A percentile compares a stretch with the other conserved stretches of the same genome.
Conservation (phyloP, 441 rosid species). For the Mallotus repandus region DNA sequence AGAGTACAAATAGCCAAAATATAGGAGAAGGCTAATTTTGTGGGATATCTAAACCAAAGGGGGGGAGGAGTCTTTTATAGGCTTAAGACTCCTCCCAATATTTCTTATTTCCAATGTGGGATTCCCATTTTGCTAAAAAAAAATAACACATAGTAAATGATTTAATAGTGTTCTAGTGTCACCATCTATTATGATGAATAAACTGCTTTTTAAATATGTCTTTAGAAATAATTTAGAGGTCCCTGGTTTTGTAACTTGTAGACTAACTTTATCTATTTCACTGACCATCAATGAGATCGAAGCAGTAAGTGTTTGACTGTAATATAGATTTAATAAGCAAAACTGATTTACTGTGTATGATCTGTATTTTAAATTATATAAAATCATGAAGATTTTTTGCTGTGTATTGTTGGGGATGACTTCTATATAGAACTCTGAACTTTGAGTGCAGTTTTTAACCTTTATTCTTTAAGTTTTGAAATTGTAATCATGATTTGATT, state of each 20-base stretch:
- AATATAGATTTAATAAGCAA: not conserved
- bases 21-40: too few relatives aligned
- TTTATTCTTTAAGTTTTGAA: constrained; percentile 1
- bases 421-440: not conserved
- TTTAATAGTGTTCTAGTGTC: not conserved
- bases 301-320: not conserved
- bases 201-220: not conserved
- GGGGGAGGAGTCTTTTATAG: too few relatives aligned
- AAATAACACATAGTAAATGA: not conserved
- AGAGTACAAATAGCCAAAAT: too few relatives aligned
- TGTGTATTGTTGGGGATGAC: not conserved
- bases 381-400: not conserved
- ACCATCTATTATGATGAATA: not conserved
- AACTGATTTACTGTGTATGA: not conserved
- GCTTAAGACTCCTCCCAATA: too few relatives aligned
- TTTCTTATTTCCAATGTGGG: too few relatives aligned
- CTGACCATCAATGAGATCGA: not conserved
- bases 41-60: too few relatives aligned
- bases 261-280: not conserved
- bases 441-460: not conserved
- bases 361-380: not conserved
- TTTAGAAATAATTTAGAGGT: not conserved
- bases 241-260: not conserved
- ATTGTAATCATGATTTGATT: constrained; percentile 24
- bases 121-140: too few relatives aligned